Conservation (phyloP, 2,329 filamentous ascomycete species). For the Dryadomyces sulphureus region DNA sequence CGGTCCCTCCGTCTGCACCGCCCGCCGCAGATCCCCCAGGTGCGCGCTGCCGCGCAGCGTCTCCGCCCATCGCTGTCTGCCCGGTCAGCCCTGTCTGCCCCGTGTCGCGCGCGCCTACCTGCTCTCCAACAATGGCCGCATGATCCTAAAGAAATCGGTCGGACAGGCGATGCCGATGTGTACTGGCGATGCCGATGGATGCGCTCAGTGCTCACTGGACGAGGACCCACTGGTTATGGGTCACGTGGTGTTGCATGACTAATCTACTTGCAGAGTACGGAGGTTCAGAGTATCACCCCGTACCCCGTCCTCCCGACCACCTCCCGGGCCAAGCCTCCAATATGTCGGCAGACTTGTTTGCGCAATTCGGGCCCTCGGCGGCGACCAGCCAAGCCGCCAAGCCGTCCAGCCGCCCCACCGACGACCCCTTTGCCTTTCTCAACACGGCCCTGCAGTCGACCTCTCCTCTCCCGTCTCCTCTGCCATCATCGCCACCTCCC, state of each 20-base stretch:
- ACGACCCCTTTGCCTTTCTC: slow-evolving; percentile 20
- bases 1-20: slow-evolving; percentile 45
- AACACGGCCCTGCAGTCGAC: no score
- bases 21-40: slow-evolving; percentile 46
- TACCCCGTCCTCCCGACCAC: neutral
- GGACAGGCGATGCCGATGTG: no score
- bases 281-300: neutral
- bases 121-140: slow-evolving; percentile 1
- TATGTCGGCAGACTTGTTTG: slow-evolving; percentile 54
- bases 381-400: slow-evolving; percentile 14
- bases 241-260: neutral
- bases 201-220: no score
- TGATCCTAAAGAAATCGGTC: no score
- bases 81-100: neutral
- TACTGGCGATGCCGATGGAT: no score
- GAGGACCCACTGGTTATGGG: no score
- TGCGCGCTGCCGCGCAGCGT: slow-evolving; percentile 42
- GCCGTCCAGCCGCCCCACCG: slow-evolving; percentile 9
- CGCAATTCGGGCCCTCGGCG: slow-evolving; percentile 41
- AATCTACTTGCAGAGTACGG: no score
- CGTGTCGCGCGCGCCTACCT: neutral
- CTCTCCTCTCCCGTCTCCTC: slow-evolving; percentile 7
- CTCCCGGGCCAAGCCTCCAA: neutral
- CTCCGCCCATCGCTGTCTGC: slow-evolving; percentile 52
- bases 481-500: neutral